phyloP scores from a whole-genome alignment of 2,329 filamentous ascomycete genomes.

The Pseudocercospora eumusae region DNA sequence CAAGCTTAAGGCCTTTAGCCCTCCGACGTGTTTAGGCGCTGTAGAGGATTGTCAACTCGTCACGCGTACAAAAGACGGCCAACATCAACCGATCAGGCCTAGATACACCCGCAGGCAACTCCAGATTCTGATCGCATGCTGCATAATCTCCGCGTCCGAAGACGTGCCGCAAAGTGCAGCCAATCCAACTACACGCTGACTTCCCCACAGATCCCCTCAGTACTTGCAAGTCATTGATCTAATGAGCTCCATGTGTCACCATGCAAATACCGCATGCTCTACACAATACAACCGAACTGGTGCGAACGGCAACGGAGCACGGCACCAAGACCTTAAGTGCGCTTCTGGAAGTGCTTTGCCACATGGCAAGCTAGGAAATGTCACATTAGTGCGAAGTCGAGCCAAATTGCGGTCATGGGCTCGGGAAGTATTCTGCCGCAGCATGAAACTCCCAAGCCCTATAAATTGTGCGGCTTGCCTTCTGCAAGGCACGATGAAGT shows the following conservation, averaged over 20 bases:
- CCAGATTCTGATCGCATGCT: background rate
- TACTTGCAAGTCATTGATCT: conserved; percentile 4
- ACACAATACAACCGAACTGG: background rate
- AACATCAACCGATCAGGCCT: background rate
- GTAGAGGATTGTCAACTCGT: background rate
- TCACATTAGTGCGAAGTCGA: background rate
- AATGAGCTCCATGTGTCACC: background rate
- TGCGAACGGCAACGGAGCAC: background rate
- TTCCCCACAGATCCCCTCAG: conserved; percentile 13
- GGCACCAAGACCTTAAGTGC: background rate
- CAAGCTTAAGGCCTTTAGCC: too few relatives aligned
- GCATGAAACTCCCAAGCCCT: conserved; percentile 9
- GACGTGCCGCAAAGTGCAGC: conserved; percentile 1
- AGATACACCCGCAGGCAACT: conserved; percentile 2
- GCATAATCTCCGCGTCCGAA: conserved; percentile 5
- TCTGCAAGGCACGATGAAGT: background rate
- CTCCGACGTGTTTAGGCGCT: too few relatives aligned
- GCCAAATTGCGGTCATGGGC: background rate
- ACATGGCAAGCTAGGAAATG: background rate
- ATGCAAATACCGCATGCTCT: conserved; percentile 1
- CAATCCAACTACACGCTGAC: conserved; percentile 3
- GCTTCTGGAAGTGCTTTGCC: conserved; percentile 4
- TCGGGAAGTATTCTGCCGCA: conserved; percentile 13
- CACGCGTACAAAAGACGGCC: background rate
- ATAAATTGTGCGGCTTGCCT: conserved; percentile 12